Percentiles rank a stretch among this genome's conserved stretches.
Conservation (phyloP, 2,329 filamentous ascomycete species). For the Moelleriella libera region DNA sequence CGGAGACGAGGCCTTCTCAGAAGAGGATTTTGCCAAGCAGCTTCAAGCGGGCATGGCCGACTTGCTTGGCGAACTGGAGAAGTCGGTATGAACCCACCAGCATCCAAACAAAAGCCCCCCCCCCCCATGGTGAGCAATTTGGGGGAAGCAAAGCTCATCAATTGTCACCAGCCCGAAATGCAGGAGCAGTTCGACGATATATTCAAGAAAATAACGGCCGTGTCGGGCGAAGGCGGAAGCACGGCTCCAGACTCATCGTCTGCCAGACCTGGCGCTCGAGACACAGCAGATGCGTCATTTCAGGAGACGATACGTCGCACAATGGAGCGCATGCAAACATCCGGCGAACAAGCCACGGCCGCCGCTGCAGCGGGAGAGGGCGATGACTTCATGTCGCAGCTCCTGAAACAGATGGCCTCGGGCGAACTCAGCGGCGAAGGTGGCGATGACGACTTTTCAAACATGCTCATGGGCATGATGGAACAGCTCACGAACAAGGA, state of each 20-base stretch:
- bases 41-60: conserved; percentile 85
- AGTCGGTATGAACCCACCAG: conserved; percentile 27
- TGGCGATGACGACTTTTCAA: conserved; percentile 73
- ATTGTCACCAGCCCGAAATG: conserved; percentile 44
- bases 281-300: conserved; percentile 48
- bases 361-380: conserved; percentile 52
- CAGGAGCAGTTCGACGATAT: conserved; percentile 66
- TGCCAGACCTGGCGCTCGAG: conserved; percentile 17
- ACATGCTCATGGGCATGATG: conserved; percentile 97
- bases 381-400: conserved; percentile 78
- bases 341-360: conserved; percentile 71
- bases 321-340: conserved; percentile 91
- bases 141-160: not conserved
- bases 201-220: conserved; percentile 55
- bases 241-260: conserved; percentile 8
- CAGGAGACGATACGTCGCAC: conserved; percentile 86
- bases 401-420: conserved; percentile 66
- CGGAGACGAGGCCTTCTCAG: conserved; percentile 34
- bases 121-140: too few relatives aligned
- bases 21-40: conserved; percentile 71
- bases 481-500: conserved; percentile 97
- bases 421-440: conserved; percentile 47
- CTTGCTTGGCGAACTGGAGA: conserved; percentile 58
- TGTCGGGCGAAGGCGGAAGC: conserved; percentile 12
- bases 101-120: too few relatives aligned